Percentiles rank a stretch among this genome's conserved stretches.
Conservation (phyloP, 2,329 filamentous ascomycete species). For the Drechslerella dactyloides region DNA sequence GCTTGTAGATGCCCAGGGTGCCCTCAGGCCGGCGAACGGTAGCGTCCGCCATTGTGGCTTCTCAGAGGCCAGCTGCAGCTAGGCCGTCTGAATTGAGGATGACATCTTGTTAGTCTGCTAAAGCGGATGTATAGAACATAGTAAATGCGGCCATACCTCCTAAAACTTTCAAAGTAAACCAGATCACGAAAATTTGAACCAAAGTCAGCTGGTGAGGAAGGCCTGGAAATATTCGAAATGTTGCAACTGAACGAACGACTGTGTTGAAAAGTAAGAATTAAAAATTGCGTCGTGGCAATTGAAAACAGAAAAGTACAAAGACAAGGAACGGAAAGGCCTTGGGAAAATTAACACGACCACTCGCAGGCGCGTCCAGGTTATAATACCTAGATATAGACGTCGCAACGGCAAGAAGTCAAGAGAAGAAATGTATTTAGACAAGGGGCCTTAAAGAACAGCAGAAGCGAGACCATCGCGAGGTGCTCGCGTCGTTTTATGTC, state of each 20-base stretch:
- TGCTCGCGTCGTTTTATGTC: not conserved
- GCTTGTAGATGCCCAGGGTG: constrained; percentile 24
- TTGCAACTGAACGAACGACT: not conserved
- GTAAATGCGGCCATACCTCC: too few relatives aligned
- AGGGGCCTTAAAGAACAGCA: not conserved
- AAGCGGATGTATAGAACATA: too few relatives aligned
- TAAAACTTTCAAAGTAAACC: too few relatives aligned
- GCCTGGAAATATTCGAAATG: too few relatives aligned
- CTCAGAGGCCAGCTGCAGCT: not conserved
- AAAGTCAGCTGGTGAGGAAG: too few relatives aligned
- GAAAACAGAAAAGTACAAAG: not conserved
- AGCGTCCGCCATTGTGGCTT: constrained; percentile 17
- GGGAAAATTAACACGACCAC: too few relatives aligned
- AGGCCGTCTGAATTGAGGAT: not conserved
- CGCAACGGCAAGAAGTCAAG: not conserved
- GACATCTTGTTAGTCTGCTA: too few relatives aligned
- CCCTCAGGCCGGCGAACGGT: constrained; percentile 18
- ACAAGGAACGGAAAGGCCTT: constrained; percentile 12
- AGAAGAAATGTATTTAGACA: not conserved
- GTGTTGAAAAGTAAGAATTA: not conserved
- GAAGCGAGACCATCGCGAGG: not conserved
- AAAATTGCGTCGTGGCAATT: not conserved
- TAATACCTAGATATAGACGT: not conserved
- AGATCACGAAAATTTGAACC: too few relatives aligned
- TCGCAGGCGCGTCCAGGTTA: too few relatives aligned